Conservation (phyloP, 768 basidiomycete species). For the Agaricus subrufescens region DNA sequence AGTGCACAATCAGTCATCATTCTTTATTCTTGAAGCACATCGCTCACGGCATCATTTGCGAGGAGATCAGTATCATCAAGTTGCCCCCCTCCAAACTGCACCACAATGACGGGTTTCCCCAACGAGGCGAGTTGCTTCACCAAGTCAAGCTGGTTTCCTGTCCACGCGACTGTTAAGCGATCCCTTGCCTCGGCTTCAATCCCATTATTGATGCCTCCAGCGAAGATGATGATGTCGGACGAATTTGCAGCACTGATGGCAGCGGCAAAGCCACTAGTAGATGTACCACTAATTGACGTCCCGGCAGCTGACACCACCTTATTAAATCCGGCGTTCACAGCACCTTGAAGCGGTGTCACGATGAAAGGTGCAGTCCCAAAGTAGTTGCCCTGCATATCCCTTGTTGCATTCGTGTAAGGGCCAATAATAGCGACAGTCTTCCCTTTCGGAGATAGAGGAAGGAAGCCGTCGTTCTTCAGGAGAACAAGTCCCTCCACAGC, state of each 20-base stretch:
- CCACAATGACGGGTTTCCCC: constrained; percentile 47
- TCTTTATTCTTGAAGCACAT: neutral
- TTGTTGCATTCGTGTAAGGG: constrained; percentile 53
- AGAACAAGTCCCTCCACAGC: constrained; percentile 54
- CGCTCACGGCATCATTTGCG: constrained; percentile 32
- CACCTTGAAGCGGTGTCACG: constrained; percentile 46
- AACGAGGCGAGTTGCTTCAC: constrained; percentile 38
- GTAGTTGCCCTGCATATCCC: constrained; percentile 56
- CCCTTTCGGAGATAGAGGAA: constrained; percentile 43
- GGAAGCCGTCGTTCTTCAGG: constrained; percentile 57
- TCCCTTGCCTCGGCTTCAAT: constrained; percentile 46
- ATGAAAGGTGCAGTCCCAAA: constrained; percentile 50
- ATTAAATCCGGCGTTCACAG: constrained; percentile 39
- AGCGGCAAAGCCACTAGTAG: constrained; percentile 41
- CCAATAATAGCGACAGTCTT: constrained; percentile 56
- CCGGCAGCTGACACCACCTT: constrained; percentile 37
- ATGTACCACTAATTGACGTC: constrained; percentile 33
- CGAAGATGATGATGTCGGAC: constrained; percentile 48
- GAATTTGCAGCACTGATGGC: constrained; percentile 44
- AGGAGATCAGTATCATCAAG: constrained; percentile 46
- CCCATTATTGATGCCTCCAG: constrained; percentile 48
- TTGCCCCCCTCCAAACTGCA: constrained; percentile 57
- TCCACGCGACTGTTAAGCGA: constrained; percentile 47
- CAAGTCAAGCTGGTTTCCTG: constrained; percentile 49
- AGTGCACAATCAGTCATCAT: neutral